Conservation (phyloP, 345 rosid species). For the Citrus glauca region DNA sequence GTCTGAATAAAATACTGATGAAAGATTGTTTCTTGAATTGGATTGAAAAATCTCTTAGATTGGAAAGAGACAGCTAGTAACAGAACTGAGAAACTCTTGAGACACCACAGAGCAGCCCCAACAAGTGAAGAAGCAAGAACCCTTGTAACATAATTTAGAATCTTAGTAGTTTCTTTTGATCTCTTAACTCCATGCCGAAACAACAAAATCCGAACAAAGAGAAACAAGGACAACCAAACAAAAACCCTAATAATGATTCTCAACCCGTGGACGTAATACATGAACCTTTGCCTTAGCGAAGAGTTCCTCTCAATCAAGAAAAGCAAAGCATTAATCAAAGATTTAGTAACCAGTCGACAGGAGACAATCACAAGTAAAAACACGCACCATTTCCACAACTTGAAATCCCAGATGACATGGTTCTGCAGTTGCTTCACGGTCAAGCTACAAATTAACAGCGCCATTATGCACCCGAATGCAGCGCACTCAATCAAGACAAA, state of each 20-base stretch:
- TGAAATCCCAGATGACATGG: constrained; percentile 34
- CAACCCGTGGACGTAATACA: constrained; percentile 59
- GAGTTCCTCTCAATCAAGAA: constrained; percentile 55
- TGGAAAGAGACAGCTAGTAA: constrained; percentile 51
- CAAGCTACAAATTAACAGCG: constrained; percentile 34
- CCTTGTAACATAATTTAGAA: constrained; percentile 40
- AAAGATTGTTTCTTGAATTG: constrained; percentile 61
- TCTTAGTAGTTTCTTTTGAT: constrained; percentile 24
- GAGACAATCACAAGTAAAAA: constrained; percentile 40
- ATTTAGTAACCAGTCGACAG: constrained; percentile 43
- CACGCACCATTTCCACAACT: constrained; percentile 57
- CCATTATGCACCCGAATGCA: constrained; percentile 25
- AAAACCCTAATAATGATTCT: constrained; percentile 45
- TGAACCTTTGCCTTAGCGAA: constrained; percentile 50
- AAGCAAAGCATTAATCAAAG: constrained; percentile 41
- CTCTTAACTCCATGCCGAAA: constrained; percentile 40
- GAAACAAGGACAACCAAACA: constrained; percentile 46
- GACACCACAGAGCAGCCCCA: constrained; percentile 47
- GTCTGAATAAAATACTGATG: constrained; percentile 50
- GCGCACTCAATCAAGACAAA: constrained; percentile 25
- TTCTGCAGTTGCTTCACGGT: constrained; percentile 25
- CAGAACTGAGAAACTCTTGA: constrained; percentile 47
- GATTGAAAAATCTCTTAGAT: constrained; percentile 48
- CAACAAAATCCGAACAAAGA: constrained; percentile 48
- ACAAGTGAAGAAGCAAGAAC: constrained; percentile 39